phyloP scores from a whole-genome alignment of 495 filamentous ascomycete genomes.

The Penicillium simplicissimum region DNA sequence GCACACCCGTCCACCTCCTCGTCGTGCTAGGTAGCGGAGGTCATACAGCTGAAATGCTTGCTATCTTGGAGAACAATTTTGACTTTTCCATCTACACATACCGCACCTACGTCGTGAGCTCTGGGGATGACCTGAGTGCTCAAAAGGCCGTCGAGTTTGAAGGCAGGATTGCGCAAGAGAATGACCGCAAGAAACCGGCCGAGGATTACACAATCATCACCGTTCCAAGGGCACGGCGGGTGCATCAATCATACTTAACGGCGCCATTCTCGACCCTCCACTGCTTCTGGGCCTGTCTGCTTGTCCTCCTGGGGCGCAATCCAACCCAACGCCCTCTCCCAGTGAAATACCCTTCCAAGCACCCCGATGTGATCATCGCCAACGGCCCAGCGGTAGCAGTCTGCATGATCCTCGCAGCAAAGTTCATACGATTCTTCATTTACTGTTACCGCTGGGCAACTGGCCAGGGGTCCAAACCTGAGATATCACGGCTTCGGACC shows the following conservation, averaged over 20 bases:
- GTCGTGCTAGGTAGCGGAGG: slow-evolving; percentile 90
- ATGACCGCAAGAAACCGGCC: slow-evolving; percentile 3
- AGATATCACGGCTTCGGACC: slow-evolving; percentile 57
- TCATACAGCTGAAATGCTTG: slow-evolving; percentile 92
- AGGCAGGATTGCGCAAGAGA: slow-evolving; percentile 22
- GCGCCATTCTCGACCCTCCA: slow-evolving; percentile 60
- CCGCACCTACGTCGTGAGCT: slow-evolving; percentile 79
- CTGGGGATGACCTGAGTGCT: slow-evolving; percentile 74
- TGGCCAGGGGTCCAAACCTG: slow-evolving; percentile 2
- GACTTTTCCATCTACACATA: slow-evolving; percentile 56
- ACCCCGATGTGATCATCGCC: slow-evolving; percentile 75
- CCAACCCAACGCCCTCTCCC: slow-evolving; percentile 30
- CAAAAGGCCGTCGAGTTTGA: slow-evolving; percentile 68
- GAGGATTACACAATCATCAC: slow-evolving; percentile 54
- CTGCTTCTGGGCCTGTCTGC: slow-evolving; percentile 53
- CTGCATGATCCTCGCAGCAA: slow-evolving; percentile 69
- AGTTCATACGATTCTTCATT: slow-evolving; percentile 62
- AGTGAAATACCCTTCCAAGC: slow-evolving; percentile 24
- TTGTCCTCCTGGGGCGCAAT: slow-evolving; percentile 45
- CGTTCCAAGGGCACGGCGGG: slow-evolving; percentile 69
- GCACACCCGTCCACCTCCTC: slow-evolving; percentile 63
- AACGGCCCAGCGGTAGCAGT: slow-evolving; percentile 90
- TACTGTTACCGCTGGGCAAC: slow-evolving; percentile 13
- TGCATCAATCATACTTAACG: slow-evolving; percentile 75
- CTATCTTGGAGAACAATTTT: slow-evolving; percentile 61